Percentiles rank a stretch among this genome's conserved stretches.
These are phyloP conservation scores for Suillus decipiens DNA, from an alignment of 768 basidiomycete species.

Conservation along the genomic window DNA sequence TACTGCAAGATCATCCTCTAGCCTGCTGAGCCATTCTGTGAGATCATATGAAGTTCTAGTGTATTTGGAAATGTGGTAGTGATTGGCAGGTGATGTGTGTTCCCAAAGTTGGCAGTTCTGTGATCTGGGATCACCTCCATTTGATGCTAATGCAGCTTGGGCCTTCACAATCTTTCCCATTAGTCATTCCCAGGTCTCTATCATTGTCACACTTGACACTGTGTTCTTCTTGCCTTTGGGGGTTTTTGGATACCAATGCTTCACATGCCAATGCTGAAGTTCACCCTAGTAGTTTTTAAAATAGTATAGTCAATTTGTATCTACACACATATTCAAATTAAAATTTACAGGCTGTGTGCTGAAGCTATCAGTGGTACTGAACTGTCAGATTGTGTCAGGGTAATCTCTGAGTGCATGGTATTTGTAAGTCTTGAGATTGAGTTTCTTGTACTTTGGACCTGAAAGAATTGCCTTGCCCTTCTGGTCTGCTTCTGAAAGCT, in stretches of 20 bases:
- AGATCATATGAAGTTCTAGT: slow-evolving; percentile 12
- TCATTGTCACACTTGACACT: slow-evolving; percentile 24
- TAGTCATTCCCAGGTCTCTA: slow-evolving; percentile 11
- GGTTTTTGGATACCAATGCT: slow-evolving; percentile 36
- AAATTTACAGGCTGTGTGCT: slow-evolving; percentile 31
- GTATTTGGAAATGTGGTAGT: slow-evolving; percentile 25
- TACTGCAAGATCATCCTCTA: slow-evolving; percentile 32
- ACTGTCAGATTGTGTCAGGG: not conserved
- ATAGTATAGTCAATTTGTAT: too few relatives aligned
- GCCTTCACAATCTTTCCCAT: slow-evolving; percentile 20
- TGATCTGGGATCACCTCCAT: not conserved
- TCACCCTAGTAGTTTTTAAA: not conserved
- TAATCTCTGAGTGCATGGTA: not conserved
- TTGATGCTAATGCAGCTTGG: not conserved
- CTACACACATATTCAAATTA: not conserved
- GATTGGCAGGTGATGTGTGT: slow-evolving; percentile 23
- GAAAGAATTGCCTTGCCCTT: not conserved
- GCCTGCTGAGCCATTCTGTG: slow-evolving; percentile 13
- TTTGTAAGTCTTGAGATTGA: not conserved
- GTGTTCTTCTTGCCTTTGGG: slow-evolving; percentile 32
- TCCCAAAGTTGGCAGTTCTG: slow-evolving; percentile 20
- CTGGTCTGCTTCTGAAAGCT: not conserved
- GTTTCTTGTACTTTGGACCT: not conserved
- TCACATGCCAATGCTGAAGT: slow-evolving; percentile 29
- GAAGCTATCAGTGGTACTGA: slow-evolving; percentile 34